phyloP scores from a whole-genome alignment of 805 yeast genomes.

The Cyberlindnera lachancei region DNA sequence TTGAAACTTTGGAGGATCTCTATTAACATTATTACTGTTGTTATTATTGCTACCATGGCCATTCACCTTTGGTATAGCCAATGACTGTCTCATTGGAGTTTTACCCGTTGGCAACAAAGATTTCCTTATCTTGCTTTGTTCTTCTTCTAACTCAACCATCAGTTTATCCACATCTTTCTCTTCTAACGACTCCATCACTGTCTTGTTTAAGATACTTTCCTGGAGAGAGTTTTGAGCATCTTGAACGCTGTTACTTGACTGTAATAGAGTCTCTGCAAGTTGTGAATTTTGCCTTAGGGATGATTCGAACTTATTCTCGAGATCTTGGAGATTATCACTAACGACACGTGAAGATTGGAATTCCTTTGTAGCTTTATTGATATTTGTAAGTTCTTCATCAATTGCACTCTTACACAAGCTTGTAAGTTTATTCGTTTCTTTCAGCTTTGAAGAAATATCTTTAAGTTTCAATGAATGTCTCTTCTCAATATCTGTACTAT shows the following conservation, averaged over 20 bases:
- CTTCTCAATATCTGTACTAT: slow-evolving; percentile 5
- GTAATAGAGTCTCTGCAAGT: background rate
- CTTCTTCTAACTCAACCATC: slow-evolving; percentile 18
- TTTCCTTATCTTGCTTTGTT: slow-evolving; percentile 19
- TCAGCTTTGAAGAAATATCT: slow-evolving; percentile 5
- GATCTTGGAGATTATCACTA: background rate
- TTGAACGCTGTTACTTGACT: background rate
- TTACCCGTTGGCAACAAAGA: slow-evolving; percentile 24
- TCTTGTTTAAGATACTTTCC: slow-evolving; percentile 8
- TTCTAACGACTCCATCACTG: slow-evolving; percentile 11
- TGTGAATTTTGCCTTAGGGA: slow-evolving; percentile 1
- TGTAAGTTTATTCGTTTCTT: slow-evolving; percentile 13
- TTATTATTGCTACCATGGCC: too few species aligned
- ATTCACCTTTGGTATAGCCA: slow-evolving; percentile 13
- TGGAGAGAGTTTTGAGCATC: slow-evolving; percentile 3
- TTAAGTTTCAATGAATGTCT: slow-evolving; percentile 8
- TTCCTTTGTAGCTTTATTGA: slow-evolving; percentile 4
- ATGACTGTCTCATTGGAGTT: slow-evolving; percentile 20
- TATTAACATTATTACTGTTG: background rate
- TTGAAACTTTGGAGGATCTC: slow-evolving; percentile 23
- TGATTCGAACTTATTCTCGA: slow-evolving; percentile 4
- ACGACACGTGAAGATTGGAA: slow-evolving; percentile 7
- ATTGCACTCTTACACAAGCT: slow-evolving; percentile 8
- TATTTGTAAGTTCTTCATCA: slow-evolving; percentile 14
- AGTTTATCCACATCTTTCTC: slow-evolving; percentile 15